Evolutionary conservation across 495 filamentous ascomycete genomes (phyloP), one percentile per base, ranked within the genome.

Genomic region (Neurospora pannonica): DNA sequence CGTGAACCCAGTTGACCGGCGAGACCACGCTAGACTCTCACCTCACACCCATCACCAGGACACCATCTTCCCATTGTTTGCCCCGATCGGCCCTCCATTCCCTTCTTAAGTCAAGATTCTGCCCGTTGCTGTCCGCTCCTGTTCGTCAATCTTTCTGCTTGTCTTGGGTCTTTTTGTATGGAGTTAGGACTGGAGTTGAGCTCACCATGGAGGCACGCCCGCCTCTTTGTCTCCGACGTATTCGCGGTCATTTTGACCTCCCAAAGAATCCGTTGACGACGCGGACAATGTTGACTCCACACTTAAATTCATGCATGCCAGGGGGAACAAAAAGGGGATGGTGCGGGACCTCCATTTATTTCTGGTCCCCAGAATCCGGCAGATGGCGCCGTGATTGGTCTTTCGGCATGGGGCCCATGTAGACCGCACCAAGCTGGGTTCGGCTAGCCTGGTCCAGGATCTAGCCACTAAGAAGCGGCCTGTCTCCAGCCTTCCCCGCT

Each of bases 381-480:
- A 60, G 21, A 60, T 62, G 24, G 54, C 24, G 13, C 13, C 13
- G 24, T 62, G 54, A 62, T 62, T 62, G 24, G 54, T 62, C 24
- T 62, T 62, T 62, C 24, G 54, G 24, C 7, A 62, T 24, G 28
- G 15, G 54, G 74, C 75, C 77, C 69, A 75, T 71, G 75, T 76
- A 73, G 67, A 75, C 72, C 34, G 71, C 69, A 67, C n/a, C 72
- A 75, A 38, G 70, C 71, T 76, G 79, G 54, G 74, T 76, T 76
- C 72, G 79, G 76, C 69, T 75, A 74, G 76, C 73, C 71, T 77
- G 36, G 70, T 40, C 73, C 39, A 74, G 75, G 71, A 76, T 77
- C 75, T 54, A 76, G 76, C 78, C 79, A 77, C 74, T 79, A 75
- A 74, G 70, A 48, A 77, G 72, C 73, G 75, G 76, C 75, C 54